Conservation (phyloP, 352 stramenopile genomes). For the Pseudoperonospora humuli region DNA sequence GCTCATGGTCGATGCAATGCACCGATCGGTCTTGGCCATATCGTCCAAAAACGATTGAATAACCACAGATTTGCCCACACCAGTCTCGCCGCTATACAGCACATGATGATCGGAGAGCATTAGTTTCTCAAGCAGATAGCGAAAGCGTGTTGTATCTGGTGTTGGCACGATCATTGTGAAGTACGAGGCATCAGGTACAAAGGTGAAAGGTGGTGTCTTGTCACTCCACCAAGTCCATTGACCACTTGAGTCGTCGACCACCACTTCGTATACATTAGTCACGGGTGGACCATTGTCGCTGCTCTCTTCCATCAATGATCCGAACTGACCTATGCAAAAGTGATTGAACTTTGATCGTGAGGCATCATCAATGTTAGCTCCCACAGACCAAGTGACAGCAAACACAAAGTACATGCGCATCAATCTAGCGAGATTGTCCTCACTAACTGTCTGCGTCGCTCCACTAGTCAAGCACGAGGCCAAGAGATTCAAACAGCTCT, state of each 20-base stretch:
- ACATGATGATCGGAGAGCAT: slow-evolving; percentile 78
- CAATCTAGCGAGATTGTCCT: slow-evolving; percentile 44
- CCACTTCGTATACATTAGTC: slow-evolving; percentile 80
- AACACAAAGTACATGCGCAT: slow-evolving; percentile 88
- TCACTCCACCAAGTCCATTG: slow-evolving; percentile 83
- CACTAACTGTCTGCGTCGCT: slow-evolving; percentile 28
- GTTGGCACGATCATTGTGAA: slow-evolving; percentile 94
- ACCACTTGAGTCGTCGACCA: slow-evolving; percentile 64
- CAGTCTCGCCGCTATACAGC: slow-evolving; percentile 87
- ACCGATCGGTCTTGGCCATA: slow-evolving; percentile 77
- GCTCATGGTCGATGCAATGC: slow-evolving; percentile 80
- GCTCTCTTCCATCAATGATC: slow-evolving; percentile 43
- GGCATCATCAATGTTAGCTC: slow-evolving; percentile 82
- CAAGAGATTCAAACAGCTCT: slow-evolving; percentile 83
- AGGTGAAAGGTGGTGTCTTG: slow-evolving; percentile 86
- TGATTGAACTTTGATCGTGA: slow-evolving; percentile 81
- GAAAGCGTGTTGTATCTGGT: slow-evolving; percentile 91
- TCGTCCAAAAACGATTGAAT: slow-evolving; percentile 87
- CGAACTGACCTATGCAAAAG: slow-evolving; percentile 75
- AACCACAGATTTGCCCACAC: slow-evolving; percentile 91
- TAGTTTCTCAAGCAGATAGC: slow-evolving; percentile 87
- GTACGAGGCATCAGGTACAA: slow-evolving; percentile 80
- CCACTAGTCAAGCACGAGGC: slow-evolving; percentile 56
- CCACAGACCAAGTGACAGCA: slow-evolving; percentile 75
- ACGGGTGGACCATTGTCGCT: slow-evolving; percentile 34